Evolutionary conservation across 371 early-diverging fungal species (phyloP), one percentile per base, ranked within the genome.

Genomic region (Mortierella sp.): DNA sequence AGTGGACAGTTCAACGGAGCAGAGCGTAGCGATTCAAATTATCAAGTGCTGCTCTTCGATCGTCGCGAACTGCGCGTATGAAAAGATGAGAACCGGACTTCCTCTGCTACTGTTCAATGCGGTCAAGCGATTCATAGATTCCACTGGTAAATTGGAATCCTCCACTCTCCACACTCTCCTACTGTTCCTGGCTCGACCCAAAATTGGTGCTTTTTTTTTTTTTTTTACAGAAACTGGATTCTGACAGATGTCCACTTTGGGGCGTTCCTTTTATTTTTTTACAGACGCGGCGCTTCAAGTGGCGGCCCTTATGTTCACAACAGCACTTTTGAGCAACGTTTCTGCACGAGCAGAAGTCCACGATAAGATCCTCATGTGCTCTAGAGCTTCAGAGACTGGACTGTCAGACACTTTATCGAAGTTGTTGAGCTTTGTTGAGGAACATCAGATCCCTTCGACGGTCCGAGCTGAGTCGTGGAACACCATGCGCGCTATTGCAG

Each of bases 381-480:
- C 56, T 0, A 19, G 21, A 6, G 1, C 24, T 0, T 49, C 47
- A 12, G 44, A 49, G 6, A 23, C 6, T 27, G 23, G 15, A 6
- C 14, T 11, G 0, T 28, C 66, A 34, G 57, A 52, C 3, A 21
- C 66, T 15, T 8, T 72, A 21, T 50, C 57, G 7, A 41, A 50
- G 1, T 53, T 75, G 4, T 26, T 75, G 57, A 24, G 23, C 3
- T 32, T 75, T 11, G 50, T 64, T 28, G 61, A 43, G 0, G 44
- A 23, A 15, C n/a, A 12, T 14, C 23, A 60, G 1, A 27, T 47
- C 4, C 43, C 60, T 17, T 12, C 27, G 5, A n/a, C 37, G 2
- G 59, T 62, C 26, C 62, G 58, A 4, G 41, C 70, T 8, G 78
- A 76, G 24, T 64, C 70, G 4, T 76, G 78, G 78, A 52, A 46